A percentile compares a stretch with the other conserved stretches of the same genome.
phyloP scores from a whole-genome alignment of 495 filamentous ascomycete genomes.

The Pseudevernia furfuracea region DNA sequence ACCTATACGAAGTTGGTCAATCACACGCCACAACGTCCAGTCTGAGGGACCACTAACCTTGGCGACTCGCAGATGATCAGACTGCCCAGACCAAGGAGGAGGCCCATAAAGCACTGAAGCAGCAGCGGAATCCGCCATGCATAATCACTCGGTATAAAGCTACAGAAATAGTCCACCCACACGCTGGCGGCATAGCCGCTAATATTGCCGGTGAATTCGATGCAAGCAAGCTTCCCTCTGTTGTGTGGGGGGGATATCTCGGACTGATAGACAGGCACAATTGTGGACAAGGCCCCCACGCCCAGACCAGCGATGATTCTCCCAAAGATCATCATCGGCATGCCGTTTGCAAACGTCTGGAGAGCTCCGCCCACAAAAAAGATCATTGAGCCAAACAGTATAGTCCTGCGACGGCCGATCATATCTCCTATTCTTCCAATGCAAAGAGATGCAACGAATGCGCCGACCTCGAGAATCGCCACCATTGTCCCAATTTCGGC shows the following conservation, averaged over 20 bases:
- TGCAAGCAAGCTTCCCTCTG: conserved; percentile 89
- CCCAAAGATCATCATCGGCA: conserved; percentile 88
- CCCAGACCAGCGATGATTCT: conserved; percentile 88
- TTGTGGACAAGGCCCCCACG: conserved; percentile 89
- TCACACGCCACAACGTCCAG: background rate
- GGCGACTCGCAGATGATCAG: conserved; percentile 94
- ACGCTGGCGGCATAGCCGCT: conserved; percentile 91
- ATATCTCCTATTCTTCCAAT: conserved; percentile 88
- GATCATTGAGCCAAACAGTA: conserved; percentile 85
- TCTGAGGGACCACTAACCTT: conserved; percentile 48
- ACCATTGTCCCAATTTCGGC: conserved; percentile 93
- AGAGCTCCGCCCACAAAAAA: conserved; percentile 87
- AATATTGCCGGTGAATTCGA: conserved; percentile 97
- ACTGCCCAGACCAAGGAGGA: conserved; percentile 73
- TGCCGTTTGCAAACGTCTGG: conserved; percentile 71
- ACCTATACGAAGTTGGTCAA: conserved; percentile 44
- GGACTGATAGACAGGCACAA: conserved; percentile 96
- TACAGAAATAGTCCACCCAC: conserved; percentile 98
- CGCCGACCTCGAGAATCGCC: conserved; percentile 89
- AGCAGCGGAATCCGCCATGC: conserved; percentile 88
- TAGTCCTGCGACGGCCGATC: conserved; percentile 81
- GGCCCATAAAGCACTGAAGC: conserved; percentile 92
- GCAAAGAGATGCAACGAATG: conserved; percentile 80
- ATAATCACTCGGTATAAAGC: conserved; percentile 73
- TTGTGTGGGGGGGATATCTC: conserved; percentile 97